phyloP scores from a whole-genome alignment of 2,329 filamentous ascomycete species.

The Pseudogymnoascus sp. region DNA sequence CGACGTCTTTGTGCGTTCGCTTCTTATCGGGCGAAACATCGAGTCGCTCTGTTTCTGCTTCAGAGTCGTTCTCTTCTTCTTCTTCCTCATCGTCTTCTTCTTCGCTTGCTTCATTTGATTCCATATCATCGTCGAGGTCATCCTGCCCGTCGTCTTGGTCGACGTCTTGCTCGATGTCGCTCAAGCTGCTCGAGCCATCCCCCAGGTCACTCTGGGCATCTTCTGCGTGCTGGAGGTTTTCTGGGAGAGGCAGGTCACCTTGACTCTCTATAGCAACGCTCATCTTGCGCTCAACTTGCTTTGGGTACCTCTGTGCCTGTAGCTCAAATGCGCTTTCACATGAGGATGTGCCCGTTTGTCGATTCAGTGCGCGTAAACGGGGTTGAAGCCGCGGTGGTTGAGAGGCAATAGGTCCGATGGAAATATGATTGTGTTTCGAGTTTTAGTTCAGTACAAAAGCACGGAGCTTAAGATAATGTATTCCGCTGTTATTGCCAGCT shows the following conservation, averaged over 20 bases:
- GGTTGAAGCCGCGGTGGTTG: not conserved
- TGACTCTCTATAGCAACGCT: conserved; percentile 23
- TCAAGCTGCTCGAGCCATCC: conserved; percentile 80
- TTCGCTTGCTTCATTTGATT: conserved; percentile 31
- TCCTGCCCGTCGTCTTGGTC: conserved; percentile 66
- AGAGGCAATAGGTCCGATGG: not conserved
- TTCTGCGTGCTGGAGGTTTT: conserved; percentile 20
- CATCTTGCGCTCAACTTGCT: conserved; percentile 20
- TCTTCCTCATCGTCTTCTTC: conserved; percentile 28
- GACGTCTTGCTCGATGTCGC: conserved; percentile 59
- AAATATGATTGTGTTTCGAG: not conserved
- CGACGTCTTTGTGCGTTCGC: conserved; percentile 49
- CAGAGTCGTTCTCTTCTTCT: conserved; percentile 61
- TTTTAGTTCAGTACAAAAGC: not conserved
- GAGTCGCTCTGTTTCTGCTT: conserved; percentile 89
- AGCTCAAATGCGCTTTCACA: conserved; percentile 2
- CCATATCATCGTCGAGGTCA: conserved; percentile 46
- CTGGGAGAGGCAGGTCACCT: conserved; percentile 22
- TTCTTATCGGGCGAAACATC: conserved; percentile 73
- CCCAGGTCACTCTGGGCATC: conserved; percentile 36
- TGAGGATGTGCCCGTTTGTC: conserved; percentile 3
- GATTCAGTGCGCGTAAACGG: conserved; percentile 3
- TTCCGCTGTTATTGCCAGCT: conserved; percentile 7
- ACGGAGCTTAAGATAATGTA: not conserved
- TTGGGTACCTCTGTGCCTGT: not conserved